A percentile compares a stretch with the other conserved stretches of the same genome.
Conservation (phyloP, 1,139 yeast species). For the Geotrichum bryndzae region DNA sequence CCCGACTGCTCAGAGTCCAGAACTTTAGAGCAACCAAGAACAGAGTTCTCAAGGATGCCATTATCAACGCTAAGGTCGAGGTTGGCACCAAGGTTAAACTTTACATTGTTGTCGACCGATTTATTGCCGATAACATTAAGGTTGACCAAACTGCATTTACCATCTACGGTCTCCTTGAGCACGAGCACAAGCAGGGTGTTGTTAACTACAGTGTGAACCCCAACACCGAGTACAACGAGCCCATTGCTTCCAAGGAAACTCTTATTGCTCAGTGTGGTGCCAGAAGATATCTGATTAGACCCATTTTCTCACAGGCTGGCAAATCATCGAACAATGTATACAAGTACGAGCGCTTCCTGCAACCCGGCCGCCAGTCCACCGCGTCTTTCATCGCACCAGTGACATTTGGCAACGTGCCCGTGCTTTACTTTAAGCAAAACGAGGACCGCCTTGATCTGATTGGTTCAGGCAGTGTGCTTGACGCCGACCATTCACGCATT, state of each 20-base stretch:
- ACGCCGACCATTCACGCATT: conserved; percentile 78
- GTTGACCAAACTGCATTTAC: conserved; percentile 41
- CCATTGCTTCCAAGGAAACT: conserved; percentile 73
- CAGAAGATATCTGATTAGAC: conserved; percentile 78
- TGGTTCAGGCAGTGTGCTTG: conserved; percentile 87
- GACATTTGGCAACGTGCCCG: conserved; percentile 57
- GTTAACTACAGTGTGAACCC: conserved; percentile 76
- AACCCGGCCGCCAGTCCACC: conserved; percentile 65
- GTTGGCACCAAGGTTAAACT: conserved; percentile 65
- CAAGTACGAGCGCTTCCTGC: conserved; percentile 77
- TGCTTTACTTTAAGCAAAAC: conserved; percentile 34
- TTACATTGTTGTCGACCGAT: conserved; percentile 55
- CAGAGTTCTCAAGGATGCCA: conserved; percentile 57
- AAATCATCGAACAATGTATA: conserved; percentile 80
- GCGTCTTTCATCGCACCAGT: conserved; percentile 93
- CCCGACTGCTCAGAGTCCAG: conserved; percentile 62
- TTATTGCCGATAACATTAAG: conserved; percentile 30
- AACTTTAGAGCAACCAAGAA: conserved; percentile 76
- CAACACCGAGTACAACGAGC: conserved; percentile 76
- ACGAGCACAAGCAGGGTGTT: conserved; percentile 81
- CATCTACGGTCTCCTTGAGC: conserved; percentile 67
- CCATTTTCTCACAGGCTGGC: conserved; percentile 71
- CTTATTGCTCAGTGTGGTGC: conserved; percentile 90
- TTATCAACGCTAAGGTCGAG: conserved; percentile 46
- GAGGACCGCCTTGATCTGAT: conserved; percentile 54